phyloP scores from a whole-genome alignment of 164 flowering plant genomes.

The Litsea cubeba region DNA sequence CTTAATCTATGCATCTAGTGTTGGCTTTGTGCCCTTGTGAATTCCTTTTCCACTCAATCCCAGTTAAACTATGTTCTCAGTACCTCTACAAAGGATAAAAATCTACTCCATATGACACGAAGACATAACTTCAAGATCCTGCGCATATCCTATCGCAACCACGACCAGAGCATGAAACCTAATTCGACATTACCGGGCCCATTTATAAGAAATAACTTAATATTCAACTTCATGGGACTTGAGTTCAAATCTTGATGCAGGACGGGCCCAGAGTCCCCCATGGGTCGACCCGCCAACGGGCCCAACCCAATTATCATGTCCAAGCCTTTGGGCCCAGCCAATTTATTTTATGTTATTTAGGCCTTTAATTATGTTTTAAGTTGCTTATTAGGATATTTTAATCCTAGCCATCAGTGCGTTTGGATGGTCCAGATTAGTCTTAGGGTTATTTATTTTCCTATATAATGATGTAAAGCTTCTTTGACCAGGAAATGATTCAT shows the following conservation, averaged over 20 bases:
- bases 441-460: too few relatives aligned
- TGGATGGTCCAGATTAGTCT: background rate
- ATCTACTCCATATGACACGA: background rate
- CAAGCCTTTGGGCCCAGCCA: background rate
- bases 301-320: background rate
- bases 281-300: too few relatives aligned
- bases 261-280: too few relatives aligned
- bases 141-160: background rate
- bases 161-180: background rate
- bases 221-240: background rate
- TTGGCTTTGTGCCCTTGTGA: background rate
- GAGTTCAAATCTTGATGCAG: background rate
- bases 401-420: background rate
- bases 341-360: too few relatives aligned
- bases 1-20: background rate
- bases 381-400: background rate
- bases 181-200: background rate
- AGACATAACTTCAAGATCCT: background rate
- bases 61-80: too few relatives aligned
- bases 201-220: background rate
- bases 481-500: too few relatives aligned
- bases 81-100: too few relatives aligned
- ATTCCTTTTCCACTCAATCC: background rate
- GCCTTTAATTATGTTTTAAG: background rate
- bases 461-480: too few relatives aligned